Percentiles rank a stretch among this genome's conserved stretches.
phyloP scores from a whole-genome alignment of 257 asterid genomes.

The Lithospermum erythrorhizon region DNA sequence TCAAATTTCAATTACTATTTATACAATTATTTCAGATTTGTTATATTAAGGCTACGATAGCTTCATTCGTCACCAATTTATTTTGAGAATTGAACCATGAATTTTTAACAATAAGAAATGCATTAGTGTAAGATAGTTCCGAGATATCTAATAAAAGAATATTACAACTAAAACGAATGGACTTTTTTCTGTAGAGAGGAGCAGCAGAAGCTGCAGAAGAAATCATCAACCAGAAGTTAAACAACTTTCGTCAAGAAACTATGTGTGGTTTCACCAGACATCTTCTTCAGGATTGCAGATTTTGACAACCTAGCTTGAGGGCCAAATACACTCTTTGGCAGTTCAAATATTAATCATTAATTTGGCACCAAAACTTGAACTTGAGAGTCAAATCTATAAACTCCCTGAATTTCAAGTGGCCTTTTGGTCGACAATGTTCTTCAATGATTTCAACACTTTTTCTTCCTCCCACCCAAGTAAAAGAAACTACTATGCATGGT shows the following conservation, averaged over 20 bases:
- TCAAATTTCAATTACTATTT: too few species aligned
- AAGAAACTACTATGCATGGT: slow-evolving; percentile 26
- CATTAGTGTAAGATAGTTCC: background rate
- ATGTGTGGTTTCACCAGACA: background rate
- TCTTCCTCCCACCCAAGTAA: slow-evolving; percentile 30
- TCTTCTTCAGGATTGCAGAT: slow-evolving; percentile 25
- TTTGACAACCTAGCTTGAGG: slow-evolving; percentile 56
- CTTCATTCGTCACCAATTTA: too few species aligned
- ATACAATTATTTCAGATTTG: too few species aligned
- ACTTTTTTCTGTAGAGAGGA: background rate
- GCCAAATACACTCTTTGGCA: slow-evolving; percentile 33
- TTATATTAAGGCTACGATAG: too few species aligned
- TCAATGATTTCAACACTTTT: slow-evolving; percentile 40
- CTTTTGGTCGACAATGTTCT: slow-evolving; percentile 30
- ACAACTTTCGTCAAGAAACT: background rate
- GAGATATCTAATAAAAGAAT: background rate
- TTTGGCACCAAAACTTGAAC: slow-evolving; percentile 22
- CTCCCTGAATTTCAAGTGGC: slow-evolving; percentile 31
- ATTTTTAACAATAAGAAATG: too few species aligned
- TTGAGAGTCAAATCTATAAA: slow-evolving; percentile 4
- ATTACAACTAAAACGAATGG: background rate
- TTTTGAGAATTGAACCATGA: too few species aligned
- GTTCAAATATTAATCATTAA: slow-evolving; percentile 25
- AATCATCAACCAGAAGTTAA: background rate
- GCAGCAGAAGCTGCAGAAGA: slow-evolving; percentile 4